Evolutionary conservation across 75 land plant genomes (phyloP), one percentile per base, ranked within the genome.

Genomic region (Cryptomeria japonica): DNA sequence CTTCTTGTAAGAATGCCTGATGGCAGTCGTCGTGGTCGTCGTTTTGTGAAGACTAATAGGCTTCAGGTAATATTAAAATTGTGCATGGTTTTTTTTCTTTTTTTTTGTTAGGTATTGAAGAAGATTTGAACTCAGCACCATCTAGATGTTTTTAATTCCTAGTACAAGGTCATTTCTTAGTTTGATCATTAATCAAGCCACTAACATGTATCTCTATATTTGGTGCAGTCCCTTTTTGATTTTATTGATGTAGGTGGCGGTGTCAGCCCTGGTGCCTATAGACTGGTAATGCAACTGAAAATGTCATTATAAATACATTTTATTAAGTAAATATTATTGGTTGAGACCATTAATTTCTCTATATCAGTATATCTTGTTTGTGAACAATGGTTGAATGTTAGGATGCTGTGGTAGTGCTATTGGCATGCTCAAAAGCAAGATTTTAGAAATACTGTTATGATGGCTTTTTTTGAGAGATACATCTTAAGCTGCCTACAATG

Each of bases 1-100:
- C 92, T 97, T 82, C 93, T 96, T 85, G 93, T 97, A 14, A 90
- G 96, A 2, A 95, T 97, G 96, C 99, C 99, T 53, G 96, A 96
- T 94, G 96, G 98, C 18, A 93, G 91, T 47, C 91, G 99, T 2
- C 90, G 88, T 76, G 98, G 96, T 31, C 93, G 99, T 13, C 91
- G 99, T 38, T 97, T 97, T 90, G 89, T 91, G 37, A 97, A 94
- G 87, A 93, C 96, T 46, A 94, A 97, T 88, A 93, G 91, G 87
- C 96, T 97, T 36, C 95, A 97, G 95, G 99, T 97, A 78, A 19
- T 19, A 31, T 61, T 58, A 12, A 46, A 28, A 39, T 79, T 10
- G 18, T 9, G 46, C 87, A 84, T 47, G 18, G 37, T 61, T 64
- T 83, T 68, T 44, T 44, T n/a, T n/a, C n/a, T n/a, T n/a, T n/a